These are phyloP conservation scores for Bipolaris oryzae DNA, from an alignment of 2,329 filamentous ascomycete species.

Conservation along the genomic window DNA sequence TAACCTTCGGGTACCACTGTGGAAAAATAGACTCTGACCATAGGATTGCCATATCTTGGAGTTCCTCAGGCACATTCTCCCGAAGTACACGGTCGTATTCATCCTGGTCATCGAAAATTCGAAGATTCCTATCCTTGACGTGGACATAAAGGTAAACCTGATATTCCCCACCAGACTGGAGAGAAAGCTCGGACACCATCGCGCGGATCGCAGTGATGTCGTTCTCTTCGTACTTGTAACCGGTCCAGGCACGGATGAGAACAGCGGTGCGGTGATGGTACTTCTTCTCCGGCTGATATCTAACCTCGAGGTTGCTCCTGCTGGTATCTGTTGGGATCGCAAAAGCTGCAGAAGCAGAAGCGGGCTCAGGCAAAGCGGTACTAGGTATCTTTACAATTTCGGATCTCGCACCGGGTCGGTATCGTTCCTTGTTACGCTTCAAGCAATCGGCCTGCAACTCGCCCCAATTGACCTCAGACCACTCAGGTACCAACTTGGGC, in stretches of 20 bases:
- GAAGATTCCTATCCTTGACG: conserved; percentile 59
- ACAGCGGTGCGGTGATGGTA: conserved; percentile 54
- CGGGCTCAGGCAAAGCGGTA: conserved; percentile 34
- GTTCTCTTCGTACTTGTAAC: conserved; percentile 55
- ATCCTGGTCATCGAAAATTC: conserved; percentile 65
- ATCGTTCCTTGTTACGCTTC: conserved; percentile 70
- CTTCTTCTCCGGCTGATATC: conserved; percentile 30
- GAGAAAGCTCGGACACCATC: conserved; percentile 54
- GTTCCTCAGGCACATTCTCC: conserved; percentile 70
- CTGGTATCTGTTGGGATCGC: conserved; percentile 36
- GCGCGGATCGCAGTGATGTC: conserved; percentile 54
- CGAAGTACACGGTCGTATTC: conserved; percentile 66
- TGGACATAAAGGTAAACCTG: conserved; percentile 57
- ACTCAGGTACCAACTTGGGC: conserved; percentile 55
- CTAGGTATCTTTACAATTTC: conserved; percentile 37
- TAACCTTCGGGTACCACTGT: conserved; percentile 57
- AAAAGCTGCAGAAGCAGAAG: conserved; percentile 38
- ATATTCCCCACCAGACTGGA: conserved; percentile 56
- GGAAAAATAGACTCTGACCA: conserved; percentile 68
- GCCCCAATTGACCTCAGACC: conserved; percentile 73
- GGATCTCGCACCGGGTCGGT: conserved; percentile 50
- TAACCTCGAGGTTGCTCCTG: conserved; percentile 35
- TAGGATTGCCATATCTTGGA: conserved; percentile 71
- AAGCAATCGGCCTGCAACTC: conserved; percentile 70
- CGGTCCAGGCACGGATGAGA: conserved; percentile 55